Percentiles rank a stretch among this genome's conserved stretches.
These are phyloP conservation scores for Aureobasidium sp. DNA, from an alignment of 2,329 filamentous ascomycete genomes.

Conservation along the genomic window DNA sequence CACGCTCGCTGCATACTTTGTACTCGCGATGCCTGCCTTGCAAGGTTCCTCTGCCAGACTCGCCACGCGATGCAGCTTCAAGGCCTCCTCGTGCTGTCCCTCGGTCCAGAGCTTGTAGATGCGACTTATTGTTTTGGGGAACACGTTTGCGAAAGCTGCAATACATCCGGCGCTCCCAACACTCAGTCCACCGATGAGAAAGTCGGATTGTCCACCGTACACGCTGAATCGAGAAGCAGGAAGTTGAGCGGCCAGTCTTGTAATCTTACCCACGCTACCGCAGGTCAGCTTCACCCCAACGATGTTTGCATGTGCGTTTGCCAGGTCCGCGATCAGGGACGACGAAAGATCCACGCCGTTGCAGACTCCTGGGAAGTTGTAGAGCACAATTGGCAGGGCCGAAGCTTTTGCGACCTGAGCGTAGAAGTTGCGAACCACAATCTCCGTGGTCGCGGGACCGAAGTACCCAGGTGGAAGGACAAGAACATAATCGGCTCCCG, in stretches of 20 bases:
- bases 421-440: conserved; percentile 36
- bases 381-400: conserved; percentile 57
- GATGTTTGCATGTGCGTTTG: conserved; percentile 42
- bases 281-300: conserved; percentile 61
- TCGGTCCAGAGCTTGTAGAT: conserved; percentile 55
- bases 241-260: conserved; percentile 46
- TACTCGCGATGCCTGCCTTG: conserved; percentile 57
- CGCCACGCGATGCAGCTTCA: conserved; percentile 52
- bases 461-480: conserved; percentile 40
- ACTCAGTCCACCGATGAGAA: conserved; percentile 45
- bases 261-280: conserved; percentile 53
- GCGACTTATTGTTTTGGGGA: conserved; percentile 46
- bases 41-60: conserved; percentile 56
- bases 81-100: conserved; percentile 50
- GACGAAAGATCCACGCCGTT: conserved; percentile 62
- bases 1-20: conserved; percentile 59
- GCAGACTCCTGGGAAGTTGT: conserved; percentile 63
- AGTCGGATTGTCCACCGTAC: conserved; percentile 62
- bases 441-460: conserved; percentile 34
- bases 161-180: conserved; percentile 43
- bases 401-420: conserved; percentile 48
- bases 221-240: conserved; percentile 50
- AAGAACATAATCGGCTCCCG: conserved; percentile 37
- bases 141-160: conserved; percentile 46
- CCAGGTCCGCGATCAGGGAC: conserved; percentile 49